Conservation (phyloP, 2,329 filamentous ascomycete species). For the Pestalotiopsis sp. region DNA sequence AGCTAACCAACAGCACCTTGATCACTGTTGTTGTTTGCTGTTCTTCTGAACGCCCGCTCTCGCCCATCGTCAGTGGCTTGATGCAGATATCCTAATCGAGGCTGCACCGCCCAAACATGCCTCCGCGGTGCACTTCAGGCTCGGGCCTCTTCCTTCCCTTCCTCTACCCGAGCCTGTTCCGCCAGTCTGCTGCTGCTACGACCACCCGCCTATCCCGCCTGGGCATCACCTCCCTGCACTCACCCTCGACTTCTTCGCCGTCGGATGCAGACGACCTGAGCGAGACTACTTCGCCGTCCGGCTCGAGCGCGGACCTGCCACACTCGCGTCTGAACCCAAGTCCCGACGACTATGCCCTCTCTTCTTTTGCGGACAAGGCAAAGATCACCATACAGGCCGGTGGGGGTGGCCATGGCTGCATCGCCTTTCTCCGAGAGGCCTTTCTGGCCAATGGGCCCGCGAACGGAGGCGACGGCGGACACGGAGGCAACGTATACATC, state of each 20-base stretch:
- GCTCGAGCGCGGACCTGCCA: conserved; percentile 37
- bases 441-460: conserved; percentile 86
- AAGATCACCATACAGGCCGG: conserved; percentile 77
- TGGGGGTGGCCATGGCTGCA: conserved; percentile 84
- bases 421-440: conserved; percentile 90
- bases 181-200: conserved; percentile 13
- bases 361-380: conserved; percentile 86
- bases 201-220: conserved; percentile 25
- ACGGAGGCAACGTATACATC: conserved; percentile 90
- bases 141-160: conserved; percentile 44
- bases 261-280: conserved; percentile 16
- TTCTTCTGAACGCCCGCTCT: background rate
- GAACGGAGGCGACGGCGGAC: conserved; percentile 92
- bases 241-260: conserved; percentile 15
- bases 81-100: background rate
- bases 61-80: background rate
- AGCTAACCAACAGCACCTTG: background rate
- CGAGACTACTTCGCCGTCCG: conserved; percentile 26
- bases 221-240: conserved; percentile 24
- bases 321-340: conserved; percentile 72
- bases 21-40: background rate
- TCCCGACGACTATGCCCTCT: conserved; percentile 79
- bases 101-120: conserved; percentile 33
- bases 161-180: conserved; percentile 49
- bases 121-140: conserved; percentile 38